Evolutionary conservation across 805 yeast species (phyloP), one percentile per base, ranked within the genome.

Genomic region (Isabelozyma pseudorhagii): DNA sequence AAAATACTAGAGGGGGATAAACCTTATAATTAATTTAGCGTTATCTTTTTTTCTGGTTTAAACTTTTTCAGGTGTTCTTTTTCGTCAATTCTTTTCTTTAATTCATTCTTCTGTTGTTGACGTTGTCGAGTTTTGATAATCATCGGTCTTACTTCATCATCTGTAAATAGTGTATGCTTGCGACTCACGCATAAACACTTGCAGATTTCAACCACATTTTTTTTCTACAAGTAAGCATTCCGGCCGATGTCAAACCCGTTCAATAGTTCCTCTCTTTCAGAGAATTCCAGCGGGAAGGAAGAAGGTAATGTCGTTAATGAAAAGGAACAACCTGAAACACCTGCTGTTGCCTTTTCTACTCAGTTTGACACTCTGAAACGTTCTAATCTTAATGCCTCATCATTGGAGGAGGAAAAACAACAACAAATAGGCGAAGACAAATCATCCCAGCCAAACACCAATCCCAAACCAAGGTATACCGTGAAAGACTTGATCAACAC

Each of bases 401-500:
- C 40, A 10, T 13, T 11, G 14, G 40, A 15, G 15, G 18, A 38
- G 40, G 40, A 38, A 15, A 38, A 46, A 42, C 28, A 44, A 38
- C 39, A 42, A 43, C 28, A 40, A 17, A 17, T 25, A 14, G 15
- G 45, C 34, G 14, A 29, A 18, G 31, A n/a, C 11, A 25, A n/a
- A 42, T 38, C 5, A 13, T 13, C 14, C 7, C 15, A 42, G 39
- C 34, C 14, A 9, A 31, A 21, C 11, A 43, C 18, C n/a, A 29
- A 28, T 31, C 13, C 9, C 17, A 43, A 38, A 3, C 15, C 40
- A 8, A 34, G 18, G 18, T 51, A 46, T 39, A 46, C 56, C n/a
- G 47, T 54, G 4, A 46, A 50, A 21, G 64, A 58, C 40, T 50
- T 59, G 25, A 15, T 53, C 9, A 44, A 46, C 8, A 51, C 64